phyloP scores from a whole-genome alignment of 2,329 filamentous ascomycete genomes.

The Cercospora zeae-maydis region DNA sequence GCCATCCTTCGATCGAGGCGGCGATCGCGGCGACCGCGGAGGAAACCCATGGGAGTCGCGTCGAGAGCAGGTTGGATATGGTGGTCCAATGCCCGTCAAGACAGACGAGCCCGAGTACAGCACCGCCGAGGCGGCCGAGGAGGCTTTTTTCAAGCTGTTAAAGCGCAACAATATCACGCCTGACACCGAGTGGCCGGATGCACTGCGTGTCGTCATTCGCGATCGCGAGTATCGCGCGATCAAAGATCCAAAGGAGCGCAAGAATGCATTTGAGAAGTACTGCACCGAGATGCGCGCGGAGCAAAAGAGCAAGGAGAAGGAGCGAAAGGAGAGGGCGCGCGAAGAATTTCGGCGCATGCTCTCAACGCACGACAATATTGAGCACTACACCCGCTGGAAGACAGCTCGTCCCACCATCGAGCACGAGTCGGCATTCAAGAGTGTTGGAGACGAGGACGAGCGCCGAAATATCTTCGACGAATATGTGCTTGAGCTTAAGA shows the following conservation, averaged over 20 bases:
- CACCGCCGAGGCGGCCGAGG: constrained; percentile 81
- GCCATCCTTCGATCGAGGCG: constrained; percentile 34
- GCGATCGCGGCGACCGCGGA: constrained; percentile 27
- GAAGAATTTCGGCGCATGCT: constrained; percentile 96
- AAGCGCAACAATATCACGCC: constrained; percentile 80
- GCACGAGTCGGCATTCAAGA: constrained; percentile 91
- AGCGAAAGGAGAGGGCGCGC: constrained; percentile 85
- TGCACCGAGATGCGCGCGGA: constrained; percentile 83
- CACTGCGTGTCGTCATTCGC: constrained; percentile 78
- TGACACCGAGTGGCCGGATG: constrained; percentile 90
- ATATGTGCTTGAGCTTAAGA: constrained; percentile 82
- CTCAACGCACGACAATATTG: constrained; percentile 93
- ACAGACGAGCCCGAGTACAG: constrained; percentile 63
- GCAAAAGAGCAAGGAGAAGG: constrained; percentile 91
- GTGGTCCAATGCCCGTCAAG: constrained; percentile 35
- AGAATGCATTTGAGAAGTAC: constrained; percentile 91
- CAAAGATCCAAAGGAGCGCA: constrained; percentile 87
- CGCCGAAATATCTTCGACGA: constrained; percentile 88
- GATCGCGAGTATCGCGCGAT: constrained; percentile 91
- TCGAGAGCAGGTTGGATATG: constrained; percentile 33
- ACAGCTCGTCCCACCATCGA: constrained; percentile 92
- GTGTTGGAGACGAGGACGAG: constrained; percentile 81
- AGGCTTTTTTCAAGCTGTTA: constrained; percentile 86
- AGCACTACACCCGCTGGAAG: constrained; percentile 95
- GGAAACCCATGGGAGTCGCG: constrained; percentile 33